These are phyloP conservation scores for Coemansia sp. DNA, from an alignment of 192 early-diverging fungal species.

Conservation along the genomic window DNA sequence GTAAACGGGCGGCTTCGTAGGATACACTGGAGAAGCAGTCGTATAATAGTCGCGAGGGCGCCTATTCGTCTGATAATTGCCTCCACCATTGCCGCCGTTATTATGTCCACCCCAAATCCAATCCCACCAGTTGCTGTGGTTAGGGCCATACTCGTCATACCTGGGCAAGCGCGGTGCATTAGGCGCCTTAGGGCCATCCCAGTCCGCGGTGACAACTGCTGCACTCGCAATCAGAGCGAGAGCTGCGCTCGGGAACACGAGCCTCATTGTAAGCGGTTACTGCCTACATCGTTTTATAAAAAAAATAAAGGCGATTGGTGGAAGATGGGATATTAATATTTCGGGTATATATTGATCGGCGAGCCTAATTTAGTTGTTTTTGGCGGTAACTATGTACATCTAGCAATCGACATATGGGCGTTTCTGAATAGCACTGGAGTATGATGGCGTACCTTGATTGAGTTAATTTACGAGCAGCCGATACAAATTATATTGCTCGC, in stretches of 20 bases:
- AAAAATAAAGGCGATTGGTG: background rate
- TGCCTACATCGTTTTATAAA: background rate
- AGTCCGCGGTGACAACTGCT: background rate
- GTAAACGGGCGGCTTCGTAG: background rate
- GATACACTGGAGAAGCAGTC: background rate
- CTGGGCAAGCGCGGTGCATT: background rate
- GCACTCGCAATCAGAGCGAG: background rate
- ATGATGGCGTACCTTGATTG: background rate
- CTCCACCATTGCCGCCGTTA: too few species aligned
- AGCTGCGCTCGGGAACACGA: background rate
- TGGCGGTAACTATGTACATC: background rate
- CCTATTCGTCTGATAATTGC: background rate
- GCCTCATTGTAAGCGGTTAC: background rate
- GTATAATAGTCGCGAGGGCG: background rate
- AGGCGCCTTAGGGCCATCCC: background rate
- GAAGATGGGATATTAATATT: background rate
- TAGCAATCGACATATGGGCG: background rate
- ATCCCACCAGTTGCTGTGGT: too few species aligned
- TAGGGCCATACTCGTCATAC: background rate
- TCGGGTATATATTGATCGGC: background rate
- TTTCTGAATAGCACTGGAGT: background rate
- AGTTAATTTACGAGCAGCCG: background rate
- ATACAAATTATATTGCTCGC: background rate
- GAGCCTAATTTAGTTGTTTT: background rate
- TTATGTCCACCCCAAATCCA: too few species aligned